phyloP scores from a whole-genome alignment of 805 yeast species.

The Hanseniaspora guilliermondii region DNA sequence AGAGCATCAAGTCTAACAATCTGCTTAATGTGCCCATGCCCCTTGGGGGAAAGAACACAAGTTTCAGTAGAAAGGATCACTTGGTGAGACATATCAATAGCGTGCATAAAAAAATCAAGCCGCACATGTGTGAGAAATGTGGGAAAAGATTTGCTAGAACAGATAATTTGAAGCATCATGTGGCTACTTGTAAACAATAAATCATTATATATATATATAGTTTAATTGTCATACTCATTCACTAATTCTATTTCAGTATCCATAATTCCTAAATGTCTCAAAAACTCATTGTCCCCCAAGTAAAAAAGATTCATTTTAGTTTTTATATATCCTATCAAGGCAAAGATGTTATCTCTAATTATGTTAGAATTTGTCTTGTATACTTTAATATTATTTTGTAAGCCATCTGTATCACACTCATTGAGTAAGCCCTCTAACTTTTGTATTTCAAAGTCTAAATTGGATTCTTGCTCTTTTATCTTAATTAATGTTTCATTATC shows the following conservation, averaged over 20 bases:
- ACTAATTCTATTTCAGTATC: background rate
- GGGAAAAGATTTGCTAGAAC: slow-evolving; percentile 47
- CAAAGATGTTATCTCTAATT: background rate
- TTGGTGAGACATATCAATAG: slow-evolving; percentile 62
- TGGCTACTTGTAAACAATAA: slow-evolving; percentile 39
- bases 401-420: background rate
- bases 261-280: background rate
- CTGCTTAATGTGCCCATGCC: background rate
- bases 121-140: slow-evolving; percentile 50
- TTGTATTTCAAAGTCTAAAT: background rate
- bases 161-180: slow-evolving; percentile 56
- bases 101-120: slow-evolving; percentile 61
- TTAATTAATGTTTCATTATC: slow-evolving; percentile 11
- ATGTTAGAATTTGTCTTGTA: background rate
- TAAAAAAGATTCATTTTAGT: background rate
- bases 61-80: slow-evolving; percentile 67
- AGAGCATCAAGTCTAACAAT: slow-evolving; percentile 16
- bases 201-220: background rate
- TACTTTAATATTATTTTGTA: background rate
- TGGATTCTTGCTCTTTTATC: background rate
- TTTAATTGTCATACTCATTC: background rate
- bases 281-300: background rate
- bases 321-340: background rate
- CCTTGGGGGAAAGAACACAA: slow-evolving; percentile 34
- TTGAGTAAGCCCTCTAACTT: background rate